Evolutionary conservation across 805 yeast species (phyloP).

Genomic region (Metschnikowia similis): DNA sequence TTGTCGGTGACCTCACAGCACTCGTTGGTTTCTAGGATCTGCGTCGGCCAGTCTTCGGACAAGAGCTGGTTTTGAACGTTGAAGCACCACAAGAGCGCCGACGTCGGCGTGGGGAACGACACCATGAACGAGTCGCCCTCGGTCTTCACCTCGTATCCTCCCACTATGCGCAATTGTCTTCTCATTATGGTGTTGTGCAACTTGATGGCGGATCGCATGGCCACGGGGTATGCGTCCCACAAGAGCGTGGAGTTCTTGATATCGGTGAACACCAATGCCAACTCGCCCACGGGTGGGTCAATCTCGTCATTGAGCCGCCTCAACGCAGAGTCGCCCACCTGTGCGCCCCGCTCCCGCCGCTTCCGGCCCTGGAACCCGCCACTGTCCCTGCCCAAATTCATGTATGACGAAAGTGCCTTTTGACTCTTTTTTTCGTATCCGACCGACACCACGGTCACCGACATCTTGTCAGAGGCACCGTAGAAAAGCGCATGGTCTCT

Average conservation of each 20-base stretch:
- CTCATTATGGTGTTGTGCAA: constrained; percentile 94
- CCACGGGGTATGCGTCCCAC: constrained; percentile 91
- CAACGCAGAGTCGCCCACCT: constrained; percentile 67
- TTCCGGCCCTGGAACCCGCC: constrained; percentile 35
- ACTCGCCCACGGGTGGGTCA: constrained; percentile 88
- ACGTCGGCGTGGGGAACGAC: constrained; percentile 86
- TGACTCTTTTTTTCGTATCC: constrained; percentile 44
- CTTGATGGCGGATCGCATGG: constrained; percentile 95
- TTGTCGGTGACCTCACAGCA: constrained; percentile 76
- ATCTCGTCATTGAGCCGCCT: constrained; percentile 87
- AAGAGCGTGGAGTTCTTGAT: constrained; percentile 87
- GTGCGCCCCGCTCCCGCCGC: constrained; percentile 39
- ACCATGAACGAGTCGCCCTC: constrained; percentile 99
- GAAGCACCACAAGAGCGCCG: constrained; percentile 92
- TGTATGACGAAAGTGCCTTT: constrained; percentile 28
- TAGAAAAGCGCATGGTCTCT: constrained; percentile 93
- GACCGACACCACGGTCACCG: constrained; percentile 75
- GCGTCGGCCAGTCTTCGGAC: constrained; percentile 92
- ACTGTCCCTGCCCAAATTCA: constrained; percentile 35
- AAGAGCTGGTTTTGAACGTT: constrained; percentile 82
- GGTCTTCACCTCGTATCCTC: constrained; percentile 97
- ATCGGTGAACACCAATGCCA: constrained; percentile 96
- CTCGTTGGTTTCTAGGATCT: constrained; percentile 77
- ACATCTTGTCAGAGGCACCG: constrained; percentile 75
- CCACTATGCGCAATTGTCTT: constrained; percentile 83